Base-by-base conservation (phyloP, 371 early-diverging fungal species). In the Phascolomyces articulosus region DNA sequence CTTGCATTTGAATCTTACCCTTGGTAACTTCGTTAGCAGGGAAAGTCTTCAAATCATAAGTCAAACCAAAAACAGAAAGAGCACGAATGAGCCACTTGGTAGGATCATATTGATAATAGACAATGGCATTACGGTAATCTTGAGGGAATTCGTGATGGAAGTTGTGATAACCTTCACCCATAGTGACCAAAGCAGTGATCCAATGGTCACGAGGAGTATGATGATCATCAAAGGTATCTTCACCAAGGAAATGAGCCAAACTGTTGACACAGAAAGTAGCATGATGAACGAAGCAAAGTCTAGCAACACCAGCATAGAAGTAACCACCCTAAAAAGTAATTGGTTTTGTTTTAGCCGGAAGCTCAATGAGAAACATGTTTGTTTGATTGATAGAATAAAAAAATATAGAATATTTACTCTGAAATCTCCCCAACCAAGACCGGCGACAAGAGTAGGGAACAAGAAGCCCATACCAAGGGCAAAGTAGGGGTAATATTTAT, bases 251-350 rank as follows among this genome's bases (percentile, higher is more conserved):
- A 63, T 93, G 94, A 3, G 95, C 95, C 60, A 94, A 82, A 58
- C 92, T 88, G 87, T 95, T 97, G 67, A 97, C 91, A 70, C 96
- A 96, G 87, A 97, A 97, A 38, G 97, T 97, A 34, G 95, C 93
- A 67, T 97, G 96, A 72, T 95, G 95, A 49, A 95, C 89, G 62
- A 93, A 84, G 18, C 91, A 87, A 63, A 94, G 86, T 55, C 96
- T 90, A 40, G 86, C 72, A 49, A 95, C 85, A 27, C 86, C 93
- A 47, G 94, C 92, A 66, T 87, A 95, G 77, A 90, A 92, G 84
- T 87, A 95, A 4, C 97, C 97, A 61, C 96, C 97, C 79, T 84
- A 68, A 26, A 8, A n/a, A n/a, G 47, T 31, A 21, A 44, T 54
- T 26, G 28, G 64, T 48, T 48, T 48, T 51, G 29, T 21, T 28